Evolutionary conservation across 139 green algal genomes (phyloP).

Genomic region (Micractinium conductrix): DNA sequence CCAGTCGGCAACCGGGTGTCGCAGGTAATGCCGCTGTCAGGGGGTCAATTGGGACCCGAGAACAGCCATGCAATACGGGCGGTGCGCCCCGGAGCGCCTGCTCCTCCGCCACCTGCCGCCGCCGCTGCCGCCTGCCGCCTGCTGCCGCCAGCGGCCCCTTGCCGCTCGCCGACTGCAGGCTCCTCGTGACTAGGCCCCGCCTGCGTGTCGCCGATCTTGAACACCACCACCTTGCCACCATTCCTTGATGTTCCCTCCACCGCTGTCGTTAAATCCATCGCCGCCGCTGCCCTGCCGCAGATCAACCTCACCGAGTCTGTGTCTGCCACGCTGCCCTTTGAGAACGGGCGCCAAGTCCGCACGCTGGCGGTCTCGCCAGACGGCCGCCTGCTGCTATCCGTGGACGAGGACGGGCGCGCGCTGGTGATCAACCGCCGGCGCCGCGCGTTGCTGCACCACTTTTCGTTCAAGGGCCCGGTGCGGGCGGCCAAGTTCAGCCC

Average conservation of each 20-base stretch:
- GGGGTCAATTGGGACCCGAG: too few relatives aligned
- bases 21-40: conserved; percentile 52
- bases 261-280: not conserved
- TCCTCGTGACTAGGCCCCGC: too few relatives aligned
- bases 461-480: conserved; percentile 91
- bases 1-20: conserved; percentile 91
- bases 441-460: conserved; percentile 89
- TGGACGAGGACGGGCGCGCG: conserved; percentile 84
- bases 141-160: not conserved
- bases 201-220: not conserved
- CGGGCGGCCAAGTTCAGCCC: conserved; percentile 86
- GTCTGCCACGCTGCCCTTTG: conserved; percentile 83
- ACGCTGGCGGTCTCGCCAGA: conserved; percentile 82
- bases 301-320: conserved; percentile 76
- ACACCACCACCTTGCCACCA: too few relatives aligned
- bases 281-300: conserved; percentile 45
- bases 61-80: too few relatives aligned
- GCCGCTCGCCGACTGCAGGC: too few relatives aligned
- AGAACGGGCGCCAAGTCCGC: conserved; percentile 82
- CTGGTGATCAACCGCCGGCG: conserved; percentile 82
- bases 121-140: not conserved
- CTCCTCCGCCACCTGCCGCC: not conserved
- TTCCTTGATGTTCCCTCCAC: not conserved
- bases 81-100: too few relatives aligned
- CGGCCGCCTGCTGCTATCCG: conserved; percentile 83